A percentile compares a stretch with the other conserved stretches of the same genome.
Evolutionary conservation across 2,329 filamentous ascomycete genomes (phyloP).

Genomic region (Epichloe uncinata): DNA sequence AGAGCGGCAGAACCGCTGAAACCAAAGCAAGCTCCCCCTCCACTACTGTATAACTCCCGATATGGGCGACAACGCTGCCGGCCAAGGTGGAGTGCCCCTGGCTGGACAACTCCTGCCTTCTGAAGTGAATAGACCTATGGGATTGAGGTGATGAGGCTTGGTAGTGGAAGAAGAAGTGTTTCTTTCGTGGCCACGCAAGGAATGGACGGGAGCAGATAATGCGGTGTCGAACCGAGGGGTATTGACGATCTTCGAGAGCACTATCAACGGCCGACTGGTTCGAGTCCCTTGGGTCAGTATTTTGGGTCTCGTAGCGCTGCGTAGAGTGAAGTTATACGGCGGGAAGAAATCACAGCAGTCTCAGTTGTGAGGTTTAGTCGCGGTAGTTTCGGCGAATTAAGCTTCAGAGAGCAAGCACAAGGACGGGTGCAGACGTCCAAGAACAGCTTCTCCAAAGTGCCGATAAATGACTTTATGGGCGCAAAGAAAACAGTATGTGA

Average conservation of each 20-base stretch:
- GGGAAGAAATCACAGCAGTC: background rate
- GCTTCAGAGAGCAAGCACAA: conserved; percentile 14
- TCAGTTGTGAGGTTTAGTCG: conserved; percentile 3
- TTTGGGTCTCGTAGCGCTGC: background rate
- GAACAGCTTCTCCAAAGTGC: conserved; percentile 16
- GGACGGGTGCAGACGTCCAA: conserved; percentile 29
- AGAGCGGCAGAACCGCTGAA: conserved; percentile 46
- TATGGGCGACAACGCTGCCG: conserved; percentile 27
- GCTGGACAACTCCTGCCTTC: conserved; percentile 17
- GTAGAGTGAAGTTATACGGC: background rate
- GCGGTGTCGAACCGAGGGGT: background rate
- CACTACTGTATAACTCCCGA: conserved; percentile 33
- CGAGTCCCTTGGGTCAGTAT: background rate
- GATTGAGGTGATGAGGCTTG: background rate
- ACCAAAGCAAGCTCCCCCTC: conserved; percentile 37
- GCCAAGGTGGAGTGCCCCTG: conserved; percentile 19
- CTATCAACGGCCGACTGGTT: background rate
- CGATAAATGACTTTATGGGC: conserved; percentile 1
- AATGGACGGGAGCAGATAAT: background rate
- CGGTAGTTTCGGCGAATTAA: background rate
- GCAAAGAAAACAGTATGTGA: background rate
- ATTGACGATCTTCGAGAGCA: background rate
- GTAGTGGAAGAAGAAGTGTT: background rate
- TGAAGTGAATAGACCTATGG: background rate
- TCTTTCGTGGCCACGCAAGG: background rate